A percentile compares a stretch with the other conserved stretches of the same genome.
These are phyloP conservation scores for Lithocarpus polystachyus DNA, from an alignment of 306 rosid genomes.

Conservation along the genomic window DNA sequence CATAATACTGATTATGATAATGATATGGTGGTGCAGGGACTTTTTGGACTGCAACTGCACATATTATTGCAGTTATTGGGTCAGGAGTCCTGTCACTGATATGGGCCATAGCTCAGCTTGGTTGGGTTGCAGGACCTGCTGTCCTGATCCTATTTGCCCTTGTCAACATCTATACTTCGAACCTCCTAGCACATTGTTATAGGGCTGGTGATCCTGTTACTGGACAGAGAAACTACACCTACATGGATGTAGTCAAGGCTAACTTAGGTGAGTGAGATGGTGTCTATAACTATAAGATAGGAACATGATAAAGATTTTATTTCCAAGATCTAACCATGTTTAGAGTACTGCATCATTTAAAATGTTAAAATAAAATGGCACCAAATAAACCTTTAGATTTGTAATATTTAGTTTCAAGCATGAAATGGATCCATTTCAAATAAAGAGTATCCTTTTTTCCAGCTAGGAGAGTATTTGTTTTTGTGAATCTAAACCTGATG, in stretches of 20 bases:
- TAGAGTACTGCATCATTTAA: too few relatives aligned
- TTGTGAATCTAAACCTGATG: background rate
- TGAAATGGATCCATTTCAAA: too few relatives aligned
- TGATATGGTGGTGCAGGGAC: slow-evolving; percentile 41
- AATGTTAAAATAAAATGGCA: too few relatives aligned
- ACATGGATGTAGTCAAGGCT: slow-evolving; percentile 73
- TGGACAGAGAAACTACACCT: slow-evolving; percentile 70
- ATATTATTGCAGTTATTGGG: slow-evolving; percentile 75
- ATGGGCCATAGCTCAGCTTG: slow-evolving; percentile 80
- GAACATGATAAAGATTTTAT: background rate
- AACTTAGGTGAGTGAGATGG: slow-evolving; percentile 45
- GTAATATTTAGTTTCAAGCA: too few relatives aligned
- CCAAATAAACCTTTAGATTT: too few relatives aligned
- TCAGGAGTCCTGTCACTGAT: slow-evolving; percentile 73
- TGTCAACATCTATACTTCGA: slow-evolving; percentile 62
- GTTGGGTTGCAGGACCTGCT: slow-evolving; percentile 68
- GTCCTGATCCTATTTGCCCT: slow-evolving; percentile 58
- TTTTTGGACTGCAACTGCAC: slow-evolving; percentile 69
- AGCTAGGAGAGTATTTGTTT: background rate
- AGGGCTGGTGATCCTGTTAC: slow-evolving; percentile 46
- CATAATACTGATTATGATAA: background rate
- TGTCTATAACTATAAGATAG: background rate
- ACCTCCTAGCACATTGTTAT: slow-evolving; percentile 56
- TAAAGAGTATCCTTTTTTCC: background rate
- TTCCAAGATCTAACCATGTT: too few relatives aligned